Conservation (phyloP, 1,139 yeast species). For the Petasospora rhodanensis region DNA sequence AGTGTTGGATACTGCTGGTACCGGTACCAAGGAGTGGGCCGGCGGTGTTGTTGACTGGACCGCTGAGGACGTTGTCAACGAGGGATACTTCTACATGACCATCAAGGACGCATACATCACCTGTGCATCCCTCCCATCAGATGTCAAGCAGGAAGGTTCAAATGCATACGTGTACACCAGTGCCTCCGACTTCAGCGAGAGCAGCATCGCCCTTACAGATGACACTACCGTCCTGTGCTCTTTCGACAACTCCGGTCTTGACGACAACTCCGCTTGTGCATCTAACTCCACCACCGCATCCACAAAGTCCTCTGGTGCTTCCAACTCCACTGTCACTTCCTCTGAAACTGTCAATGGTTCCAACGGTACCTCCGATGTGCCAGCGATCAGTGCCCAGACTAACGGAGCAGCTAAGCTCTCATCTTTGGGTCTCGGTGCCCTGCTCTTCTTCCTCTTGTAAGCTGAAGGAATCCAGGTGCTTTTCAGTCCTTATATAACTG, state of each 20-base stretch:
- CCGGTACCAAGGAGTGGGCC: constrained; percentile 90
- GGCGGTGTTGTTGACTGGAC: constrained; percentile 88
- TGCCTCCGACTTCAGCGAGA: constrained; percentile 39
- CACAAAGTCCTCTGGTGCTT: no score
- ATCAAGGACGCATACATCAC: constrained; percentile 56
- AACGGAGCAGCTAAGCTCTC: no score
- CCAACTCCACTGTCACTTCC: no score
- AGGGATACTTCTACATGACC: constrained; percentile 75
- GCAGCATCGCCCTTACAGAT: constrained; percentile 54
- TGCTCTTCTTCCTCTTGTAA: no score
- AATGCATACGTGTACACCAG: constrained; percentile 55
- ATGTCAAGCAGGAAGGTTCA: constrained; percentile 42
- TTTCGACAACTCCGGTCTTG: constrained; percentile 59
- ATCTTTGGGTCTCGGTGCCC: no score
- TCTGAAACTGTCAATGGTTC: no score
- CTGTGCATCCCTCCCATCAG: constrained; percentile 65
- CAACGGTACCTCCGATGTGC: no score
- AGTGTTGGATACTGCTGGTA: constrained; percentile 65
- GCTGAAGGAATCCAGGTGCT: no score
- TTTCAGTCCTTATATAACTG: no score
- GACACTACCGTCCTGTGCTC: constrained; percentile 57
- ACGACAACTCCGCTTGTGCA: constrained; percentile 38
- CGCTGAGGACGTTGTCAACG: constrained; percentile 60
- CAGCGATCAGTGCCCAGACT: no score
- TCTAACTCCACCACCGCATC: no score